Evolutionary conservation across 208 protist genomes (phyloP).

Genomic region (Leishmania guyanensis): DNA sequence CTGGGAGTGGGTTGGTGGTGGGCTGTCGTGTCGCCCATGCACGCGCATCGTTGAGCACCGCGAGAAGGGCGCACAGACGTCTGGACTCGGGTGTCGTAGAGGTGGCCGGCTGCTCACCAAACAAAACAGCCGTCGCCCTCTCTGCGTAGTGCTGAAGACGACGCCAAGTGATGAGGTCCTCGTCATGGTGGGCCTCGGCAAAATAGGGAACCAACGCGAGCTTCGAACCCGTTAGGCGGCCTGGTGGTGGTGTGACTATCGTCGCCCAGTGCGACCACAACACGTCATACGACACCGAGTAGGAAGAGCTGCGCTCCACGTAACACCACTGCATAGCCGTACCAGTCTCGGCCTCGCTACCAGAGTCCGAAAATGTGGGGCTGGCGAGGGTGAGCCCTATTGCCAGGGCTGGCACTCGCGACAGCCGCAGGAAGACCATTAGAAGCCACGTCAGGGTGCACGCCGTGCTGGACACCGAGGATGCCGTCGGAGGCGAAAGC

Average conservation of each 20-base stretch:
- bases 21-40: neutral
- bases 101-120: neutral
- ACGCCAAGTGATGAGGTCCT: neutral
- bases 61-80: constrained; percentile 3
- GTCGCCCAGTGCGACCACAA: neutral
- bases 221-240: neutral
- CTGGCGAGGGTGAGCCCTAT: neutral
- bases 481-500: neutral
- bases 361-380: neutral
- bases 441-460: neutral
- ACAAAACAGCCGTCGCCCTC: neutral
- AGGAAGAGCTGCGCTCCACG: neutral
- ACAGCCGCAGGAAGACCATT: neutral
- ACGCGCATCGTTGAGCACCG: neutral
- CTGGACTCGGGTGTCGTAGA: neutral
- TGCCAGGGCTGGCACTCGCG: neutral
- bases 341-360: neutral
- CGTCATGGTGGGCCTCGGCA: neutral
- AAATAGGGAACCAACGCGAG: neutral
- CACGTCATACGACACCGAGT: neutral
- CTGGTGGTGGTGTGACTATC: neutral
- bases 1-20: neutral
- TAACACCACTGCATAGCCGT: neutral
- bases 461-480: neutral
- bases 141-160: neutral